These are phyloP conservation scores for Xylaria sp. DNA, from an alignment of 2,329 filamentous ascomycete species.

Conservation along the genomic window DNA sequence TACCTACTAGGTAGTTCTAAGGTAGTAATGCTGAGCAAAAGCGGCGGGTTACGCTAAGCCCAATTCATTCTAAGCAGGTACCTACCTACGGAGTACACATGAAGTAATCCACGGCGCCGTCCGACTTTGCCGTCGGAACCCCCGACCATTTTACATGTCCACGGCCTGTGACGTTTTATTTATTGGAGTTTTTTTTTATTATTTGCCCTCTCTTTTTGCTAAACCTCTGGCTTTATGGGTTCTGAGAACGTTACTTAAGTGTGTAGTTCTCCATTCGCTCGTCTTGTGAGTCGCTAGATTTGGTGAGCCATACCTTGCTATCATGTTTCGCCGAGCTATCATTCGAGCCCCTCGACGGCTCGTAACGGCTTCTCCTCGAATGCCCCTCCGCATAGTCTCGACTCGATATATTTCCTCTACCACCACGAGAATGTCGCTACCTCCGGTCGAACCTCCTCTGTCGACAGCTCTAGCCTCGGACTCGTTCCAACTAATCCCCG, in stretches of 20 bases:
- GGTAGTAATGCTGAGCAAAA: no score
- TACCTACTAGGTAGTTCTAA: no score
- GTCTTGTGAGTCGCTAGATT: neutral
- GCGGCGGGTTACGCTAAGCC: no score
- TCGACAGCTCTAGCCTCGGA: constrained; percentile 74
- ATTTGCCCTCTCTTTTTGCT: neutral
- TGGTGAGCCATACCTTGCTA: constrained; percentile 9
- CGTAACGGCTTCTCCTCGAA: constrained; percentile 38
- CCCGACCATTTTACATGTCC: constrained; percentile 28
- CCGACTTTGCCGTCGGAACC: constrained; percentile 32
- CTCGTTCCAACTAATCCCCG: constrained; percentile 85
- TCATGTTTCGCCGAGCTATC: constrained; percentile 49
- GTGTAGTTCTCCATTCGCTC: neutral
- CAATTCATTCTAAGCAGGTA: no score
- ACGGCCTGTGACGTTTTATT: constrained; percentile 18
- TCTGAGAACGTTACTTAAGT: neutral
- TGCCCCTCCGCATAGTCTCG: constrained; percentile 34
- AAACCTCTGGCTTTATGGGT: neutral
- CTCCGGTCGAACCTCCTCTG: constrained; percentile 69
- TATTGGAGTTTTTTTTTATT: neutral
- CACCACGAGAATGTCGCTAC: constrained; percentile 63
- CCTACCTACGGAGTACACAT: no score
- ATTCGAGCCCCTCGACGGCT: constrained; percentile 45
- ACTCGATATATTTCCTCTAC: constrained; percentile 55
- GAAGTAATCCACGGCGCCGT: constrained; percentile 16